These are phyloP conservation scores for Pleurotus citrinopileatus DNA, from an alignment of 768 basidiomycete genomes.

Conservation along the genomic window DNA sequence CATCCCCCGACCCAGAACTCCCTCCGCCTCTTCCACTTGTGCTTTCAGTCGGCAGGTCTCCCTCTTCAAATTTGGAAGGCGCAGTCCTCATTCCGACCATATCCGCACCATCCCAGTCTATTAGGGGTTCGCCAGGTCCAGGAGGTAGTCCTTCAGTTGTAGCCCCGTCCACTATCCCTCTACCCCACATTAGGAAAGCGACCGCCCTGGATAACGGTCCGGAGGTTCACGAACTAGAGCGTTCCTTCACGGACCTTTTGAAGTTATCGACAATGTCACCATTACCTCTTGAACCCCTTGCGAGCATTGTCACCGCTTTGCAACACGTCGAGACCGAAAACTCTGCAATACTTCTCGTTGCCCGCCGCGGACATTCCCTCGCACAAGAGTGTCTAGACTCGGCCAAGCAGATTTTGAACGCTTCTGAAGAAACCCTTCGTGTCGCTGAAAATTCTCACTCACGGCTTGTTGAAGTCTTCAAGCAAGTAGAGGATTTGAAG, in stretches of 20 bases:
- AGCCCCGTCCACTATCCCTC: too few species aligned
- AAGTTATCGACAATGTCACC: too few species aligned
- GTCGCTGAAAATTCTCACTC: slow-evolving; percentile 22
- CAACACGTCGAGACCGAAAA: slow-evolving; percentile 24
- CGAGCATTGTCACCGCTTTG: slow-evolving; percentile 1
- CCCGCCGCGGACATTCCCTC: slow-evolving; percentile 23
- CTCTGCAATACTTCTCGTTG: slow-evolving; percentile 19
- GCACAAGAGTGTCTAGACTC: slow-evolving; percentile 27
- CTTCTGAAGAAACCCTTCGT: slow-evolving; percentile 23
- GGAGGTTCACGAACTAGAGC: too few species aligned
- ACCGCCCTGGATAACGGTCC: too few species aligned
- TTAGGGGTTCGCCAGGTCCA: too few species aligned
- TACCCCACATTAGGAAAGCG: too few species aligned
- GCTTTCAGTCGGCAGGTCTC: too few species aligned
- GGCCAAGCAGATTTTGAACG: slow-evolving; percentile 24
- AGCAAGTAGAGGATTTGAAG: slow-evolving; percentile 18
- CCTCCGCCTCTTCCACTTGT: not conserved
- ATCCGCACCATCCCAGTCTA: too few species aligned
- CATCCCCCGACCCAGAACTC: not conserved
- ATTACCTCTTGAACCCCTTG: not conserved
- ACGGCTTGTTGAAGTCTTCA: slow-evolving; percentile 21
- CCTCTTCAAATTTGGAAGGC: too few species aligned
- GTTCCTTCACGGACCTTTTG: too few species aligned
- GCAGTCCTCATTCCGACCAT: too few species aligned
- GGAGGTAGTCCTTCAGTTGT: too few species aligned